Base-by-base conservation (phyloP, 768 basidiomycete genomes). In the Suillus lakei region DNA sequence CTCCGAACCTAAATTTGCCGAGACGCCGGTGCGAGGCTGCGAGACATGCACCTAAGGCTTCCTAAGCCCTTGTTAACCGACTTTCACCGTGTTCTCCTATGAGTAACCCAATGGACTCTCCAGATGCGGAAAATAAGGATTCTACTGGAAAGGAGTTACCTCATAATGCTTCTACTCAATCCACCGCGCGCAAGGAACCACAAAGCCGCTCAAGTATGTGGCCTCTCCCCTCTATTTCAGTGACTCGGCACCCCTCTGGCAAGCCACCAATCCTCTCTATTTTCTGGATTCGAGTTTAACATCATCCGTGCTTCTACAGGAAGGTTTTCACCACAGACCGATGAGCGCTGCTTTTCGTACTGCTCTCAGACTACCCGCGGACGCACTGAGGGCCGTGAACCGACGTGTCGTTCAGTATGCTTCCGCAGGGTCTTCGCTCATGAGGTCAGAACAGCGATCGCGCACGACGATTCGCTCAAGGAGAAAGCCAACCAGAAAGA, bases 381-480 rank as follows among this genome's bases (percentile, higher is more conserved):
- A 50, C 83, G 89, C 44, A 76, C 83, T 9, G 78, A 86, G 64
- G 73, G 74, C 55, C 80, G 83, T 44, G 80, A 84, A 54, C 88
- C 89, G 4, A 78, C 77, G 62, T 89, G 88, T 69, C 81, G 84
- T 55, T 84, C 88, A 50, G 74, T 90, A 26, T 90, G 88, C 71
- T 77, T 91, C 60, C 88, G 89, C 63, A 86, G 84, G 69, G 85
- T 91, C 69, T 87, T 88, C 70, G 83, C 87, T 1, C 88, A 89
- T 72, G 89, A 91, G 78, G 83, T 91, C n/a, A 67, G 82, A 79
- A 69, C 86, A 84, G 71, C 77, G 82, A 62, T 79, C 73, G 51
- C 85, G 79, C 75, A 75, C 28, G 73, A 64, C 32, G 50, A 66
- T 32, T 62, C 28, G 41, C 43, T 73, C 72, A 77, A 54, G 77